phyloP scores from a whole-genome alignment of 2,329 filamentous ascomycete genomes.

The Cylindrodendrum hubeiense region DNA sequence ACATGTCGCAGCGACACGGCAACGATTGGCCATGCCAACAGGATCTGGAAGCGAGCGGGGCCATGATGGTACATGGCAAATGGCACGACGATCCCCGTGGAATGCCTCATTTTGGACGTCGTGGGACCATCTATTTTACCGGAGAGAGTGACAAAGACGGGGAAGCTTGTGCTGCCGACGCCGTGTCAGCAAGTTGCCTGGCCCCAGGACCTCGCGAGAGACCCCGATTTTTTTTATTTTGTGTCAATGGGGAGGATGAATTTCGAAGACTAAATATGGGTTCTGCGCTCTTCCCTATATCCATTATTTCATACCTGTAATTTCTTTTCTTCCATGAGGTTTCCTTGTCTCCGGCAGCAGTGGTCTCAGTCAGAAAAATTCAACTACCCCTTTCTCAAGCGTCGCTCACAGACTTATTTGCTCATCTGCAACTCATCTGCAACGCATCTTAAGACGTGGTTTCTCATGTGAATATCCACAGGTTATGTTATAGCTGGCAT shows the following conservation, averaged over 20 bases:
- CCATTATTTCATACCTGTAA: conserved; percentile 47
- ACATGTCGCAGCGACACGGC: conserved; percentile 36
- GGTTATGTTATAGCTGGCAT: background rate
- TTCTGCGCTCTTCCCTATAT: conserved; percentile 45
- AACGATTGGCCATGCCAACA: conserved; percentile 30
- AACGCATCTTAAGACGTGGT: background rate
- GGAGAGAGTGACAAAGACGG: conserved; percentile 38
- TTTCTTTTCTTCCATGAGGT: conserved; percentile 43
- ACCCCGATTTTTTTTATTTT: conserved; percentile 39
- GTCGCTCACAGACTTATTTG: background rate
- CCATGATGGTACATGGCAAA: conserved; percentile 41
- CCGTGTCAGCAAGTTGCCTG: conserved; percentile 32
- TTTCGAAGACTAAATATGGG: conserved; percentile 44
- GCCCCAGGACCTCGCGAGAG: conserved; percentile 43
- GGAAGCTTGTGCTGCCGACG: conserved; percentile 31
- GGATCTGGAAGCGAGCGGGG: conserved; percentile 34
- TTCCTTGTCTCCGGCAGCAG: conserved; percentile 44
- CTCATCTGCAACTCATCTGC: background rate
- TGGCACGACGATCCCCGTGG: conserved; percentile 41
- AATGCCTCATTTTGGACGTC: conserved; percentile 41
- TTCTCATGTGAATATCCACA: background rate
- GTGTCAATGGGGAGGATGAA: conserved; percentile 42
- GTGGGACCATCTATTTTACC: conserved; percentile 38
- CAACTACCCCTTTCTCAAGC: conserved; percentile 37
- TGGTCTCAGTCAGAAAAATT: conserved; percentile 45